Base-by-base conservation (phyloP, 1,284 basidiomycete genomes). In the Apiotrichum sp. region DNA sequence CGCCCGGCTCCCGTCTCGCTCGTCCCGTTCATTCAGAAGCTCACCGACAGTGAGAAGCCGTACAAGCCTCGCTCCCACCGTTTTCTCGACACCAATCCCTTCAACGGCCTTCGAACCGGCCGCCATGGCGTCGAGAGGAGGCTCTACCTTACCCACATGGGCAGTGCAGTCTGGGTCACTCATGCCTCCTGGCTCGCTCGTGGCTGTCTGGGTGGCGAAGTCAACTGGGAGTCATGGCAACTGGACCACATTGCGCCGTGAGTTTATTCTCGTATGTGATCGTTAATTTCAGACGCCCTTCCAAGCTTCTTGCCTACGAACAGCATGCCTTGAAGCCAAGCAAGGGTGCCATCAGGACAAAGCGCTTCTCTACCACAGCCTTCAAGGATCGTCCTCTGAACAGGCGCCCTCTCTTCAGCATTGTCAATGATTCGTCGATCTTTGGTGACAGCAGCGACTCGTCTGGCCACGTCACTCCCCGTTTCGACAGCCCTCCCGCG, bases 41-140 rank as follows among this genome's bases (percentile, higher is more conserved):
- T 62, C 6, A 52, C 48, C n/a, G 38, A 45, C 13, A 42, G 47
- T 16, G 56, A 58, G 48, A 56, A 53, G 43, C 47, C 51, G 4
- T 58, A 56, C 50, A 44, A 14, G 3, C 57, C 60, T 2, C 47
- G 50, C 42, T 36, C 48, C 6, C 56, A 58, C 40, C 47, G 53
- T 32, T 11, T 57, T 22, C 51, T 62, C 47, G 60, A 62, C 52
- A 6, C 33, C 35, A 56, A 56, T 45, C 60, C 60, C 11, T 62
- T 62, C 49, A 40, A 11, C 14, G 57, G 56, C 1, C 54, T 62
- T 9, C 51, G 52, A 3, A 38, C 41, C 31, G 49, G 52, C 32
- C 50, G 55, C 36, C 52, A 47, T 29, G 49, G 44, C 6, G 38
- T 49, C n/a, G 55, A 61, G 43, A 36, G 38, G 11, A 54, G 47